Evolutionary conservation across 73 alveolate species (phyloP).

Genomic region (Symbiodinium pilosum): DNA sequence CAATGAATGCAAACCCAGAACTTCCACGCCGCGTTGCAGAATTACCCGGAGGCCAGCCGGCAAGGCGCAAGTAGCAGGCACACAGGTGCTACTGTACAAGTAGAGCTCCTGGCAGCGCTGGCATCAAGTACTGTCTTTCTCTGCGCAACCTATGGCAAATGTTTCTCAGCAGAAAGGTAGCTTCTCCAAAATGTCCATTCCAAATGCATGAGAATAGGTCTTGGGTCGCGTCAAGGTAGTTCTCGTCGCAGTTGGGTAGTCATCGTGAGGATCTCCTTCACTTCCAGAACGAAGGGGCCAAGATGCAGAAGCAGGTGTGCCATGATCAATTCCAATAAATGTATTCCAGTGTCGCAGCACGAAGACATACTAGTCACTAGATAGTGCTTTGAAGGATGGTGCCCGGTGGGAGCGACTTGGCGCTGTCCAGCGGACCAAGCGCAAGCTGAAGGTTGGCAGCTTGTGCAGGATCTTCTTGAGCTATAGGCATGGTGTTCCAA

Average conservation of each 20-base stretch:
- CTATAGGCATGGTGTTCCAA: too few relatives aligned
- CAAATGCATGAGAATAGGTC: too few relatives aligned
- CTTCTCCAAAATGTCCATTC: too few relatives aligned
- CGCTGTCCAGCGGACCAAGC: constrained; percentile 58
- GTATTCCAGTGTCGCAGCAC: neutral
- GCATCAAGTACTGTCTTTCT: too few relatives aligned
- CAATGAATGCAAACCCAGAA: neutral
- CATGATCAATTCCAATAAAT: neutral
- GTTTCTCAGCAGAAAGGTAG: too few relatives aligned
- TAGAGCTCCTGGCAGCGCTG: too few relatives aligned
- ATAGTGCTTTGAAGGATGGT: constrained; percentile 23
- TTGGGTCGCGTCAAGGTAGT: too few relatives aligned
- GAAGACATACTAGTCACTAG: neutral
- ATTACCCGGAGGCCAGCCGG: constrained; percentile 50
- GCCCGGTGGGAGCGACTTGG: constrained; percentile 58
- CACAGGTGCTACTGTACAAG: neutral
- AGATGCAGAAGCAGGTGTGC: constrained; percentile 12
- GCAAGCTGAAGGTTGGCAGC: constrained; percentile 11
- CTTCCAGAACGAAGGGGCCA: neutral
- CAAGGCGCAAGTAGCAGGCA: neutral
- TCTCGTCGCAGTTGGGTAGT: too few relatives aligned
- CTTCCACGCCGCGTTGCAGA: constrained; percentile 64
- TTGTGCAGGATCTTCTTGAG: too few relatives aligned
- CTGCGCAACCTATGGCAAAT: too few relatives aligned
- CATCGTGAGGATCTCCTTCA: neutral